Evolutionary conservation across 2,329 filamentous ascomycete species (phyloP), one percentile per base, ranked within the genome.

Genomic region (Ophiostoma sp.): DNA sequence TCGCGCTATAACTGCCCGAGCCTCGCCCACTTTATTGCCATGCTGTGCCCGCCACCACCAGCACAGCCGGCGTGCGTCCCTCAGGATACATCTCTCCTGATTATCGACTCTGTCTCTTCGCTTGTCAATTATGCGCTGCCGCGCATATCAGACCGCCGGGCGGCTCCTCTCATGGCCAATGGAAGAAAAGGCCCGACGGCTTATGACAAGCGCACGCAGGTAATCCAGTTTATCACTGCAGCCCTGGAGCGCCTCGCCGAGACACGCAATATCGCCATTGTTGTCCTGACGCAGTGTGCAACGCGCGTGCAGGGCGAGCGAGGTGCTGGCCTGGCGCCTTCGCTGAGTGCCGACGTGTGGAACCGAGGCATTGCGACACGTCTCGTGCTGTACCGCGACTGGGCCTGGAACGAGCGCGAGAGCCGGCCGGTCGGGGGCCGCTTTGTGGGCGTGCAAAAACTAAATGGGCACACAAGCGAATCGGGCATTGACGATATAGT

Each of bases 331-430:
- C 81, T 98, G 67, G 85, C 89, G 69, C 90, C 93, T 20, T 88
- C 92, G 57, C 84, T 97, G 73, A 90, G 90, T 70, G 89, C 90
- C 17, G 84, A 83, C 27, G 87, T 90, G 60, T 97, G 94, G 94
- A 93, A 97, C 72, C 88, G 87, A 73, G 90, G 88, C 41, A 82
- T 97, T 52, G 86, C 87, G 72, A 91, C 88, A 60, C 85, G 93
- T 69, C 78, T 97, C 72, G 89, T 90, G 33, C 79, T 97, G 44
- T 96, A 95, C 78, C 86, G 90, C 75, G 92, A 97, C 80, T 94
- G 87, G 86, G 85, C 82, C 72, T 86, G 83, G 80, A 79, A 80
- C 68, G 79, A 80, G 41, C 27, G 44, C 66, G 66, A 52, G 10
- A 44, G 17, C 39, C 62, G 79, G 80, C 64, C 82, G 33, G 81